phyloP scores from a whole-genome alignment of 371 early-diverging fungal species.

The Mucor racemosus region DNA sequence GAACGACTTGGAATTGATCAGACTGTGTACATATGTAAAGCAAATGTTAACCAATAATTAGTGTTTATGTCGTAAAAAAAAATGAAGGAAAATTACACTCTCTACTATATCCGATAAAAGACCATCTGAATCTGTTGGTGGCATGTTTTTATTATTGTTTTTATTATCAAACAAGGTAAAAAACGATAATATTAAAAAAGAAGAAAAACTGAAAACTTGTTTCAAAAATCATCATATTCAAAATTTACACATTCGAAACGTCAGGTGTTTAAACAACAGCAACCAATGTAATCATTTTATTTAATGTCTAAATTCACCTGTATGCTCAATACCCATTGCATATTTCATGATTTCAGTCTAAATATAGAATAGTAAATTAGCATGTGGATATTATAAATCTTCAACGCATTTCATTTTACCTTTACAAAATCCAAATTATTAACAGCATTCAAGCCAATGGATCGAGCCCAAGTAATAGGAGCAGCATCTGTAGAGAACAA shows the following conservation, averaged over 20 bases:
- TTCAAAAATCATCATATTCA: background rate
- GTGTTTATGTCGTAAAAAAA: too few relatives aligned
- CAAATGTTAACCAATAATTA: background rate
- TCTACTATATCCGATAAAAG: slow-evolving; percentile 13
- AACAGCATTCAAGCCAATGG: slow-evolving; percentile 69
- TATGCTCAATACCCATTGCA: slow-evolving; percentile 64
- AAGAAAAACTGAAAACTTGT: background rate
- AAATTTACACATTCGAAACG: background rate
- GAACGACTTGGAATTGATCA: slow-evolving; percentile 24
- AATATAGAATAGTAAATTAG: background rate
- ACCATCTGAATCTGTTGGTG: slow-evolving; percentile 19
- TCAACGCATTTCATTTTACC: slow-evolving; percentile 29
- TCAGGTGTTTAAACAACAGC: slow-evolving; percentile 9
- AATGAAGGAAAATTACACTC: slow-evolving; percentile 1
- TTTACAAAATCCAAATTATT: slow-evolving; percentile 66
- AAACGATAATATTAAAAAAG: background rate
- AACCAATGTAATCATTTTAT: background rate
- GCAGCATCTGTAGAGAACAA: slow-evolving; percentile 73
- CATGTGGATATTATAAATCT: background rate
- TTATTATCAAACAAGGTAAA: background rate
- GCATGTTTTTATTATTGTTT: background rate
- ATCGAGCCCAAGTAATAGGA: slow-evolving; percentile 70
- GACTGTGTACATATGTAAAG: slow-evolving; percentile 3
- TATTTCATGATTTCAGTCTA: slow-evolving; percentile 67
- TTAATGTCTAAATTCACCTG: slow-evolving; percentile 26